phyloP scores from a whole-genome alignment of 2,329 filamentous ascomycete species.

The Blastomyces gilchristii region DNA sequence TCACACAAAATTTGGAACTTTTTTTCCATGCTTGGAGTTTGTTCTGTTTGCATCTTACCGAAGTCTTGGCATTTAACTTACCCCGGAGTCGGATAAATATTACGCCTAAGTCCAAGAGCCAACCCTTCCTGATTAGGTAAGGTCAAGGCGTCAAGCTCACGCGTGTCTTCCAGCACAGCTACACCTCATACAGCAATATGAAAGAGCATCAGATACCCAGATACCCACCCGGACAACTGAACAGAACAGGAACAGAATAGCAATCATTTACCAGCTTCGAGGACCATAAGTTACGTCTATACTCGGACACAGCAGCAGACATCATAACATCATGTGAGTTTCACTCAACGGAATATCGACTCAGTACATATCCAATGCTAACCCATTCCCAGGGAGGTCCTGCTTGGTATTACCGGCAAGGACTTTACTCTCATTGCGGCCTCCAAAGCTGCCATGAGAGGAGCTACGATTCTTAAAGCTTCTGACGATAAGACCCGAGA shows the following conservation, averaged over 20 bases:
- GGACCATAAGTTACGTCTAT: neutral
- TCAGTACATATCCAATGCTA: neutral
- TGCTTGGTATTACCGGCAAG: conserved; percentile 96
- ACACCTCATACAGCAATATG: neutral
- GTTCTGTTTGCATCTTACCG: conserved; percentile 23
- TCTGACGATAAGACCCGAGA: conserved; percentile 91
- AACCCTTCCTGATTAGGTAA: conserved; percentile 21
- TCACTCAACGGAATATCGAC: neutral
- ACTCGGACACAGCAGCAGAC: neutral
- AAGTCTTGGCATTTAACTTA: conserved; percentile 13
- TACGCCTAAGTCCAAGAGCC: conserved; percentile 20
- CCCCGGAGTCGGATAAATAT: conserved; percentile 20
- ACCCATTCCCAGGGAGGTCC: conserved; percentile 64
- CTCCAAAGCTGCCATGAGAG: conserved; percentile 96
- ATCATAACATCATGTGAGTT: conserved; percentile 6
- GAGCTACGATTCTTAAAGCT: conserved; percentile 88
- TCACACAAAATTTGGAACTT: conserved; percentile 5
- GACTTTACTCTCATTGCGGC: conserved; percentile 97
- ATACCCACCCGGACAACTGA: neutral
- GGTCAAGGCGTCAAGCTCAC: conserved; percentile 32
- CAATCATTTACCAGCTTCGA: neutral
- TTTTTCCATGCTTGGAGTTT: conserved; percentile 28
- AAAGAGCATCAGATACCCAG: neutral
- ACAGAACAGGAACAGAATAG: neutral
- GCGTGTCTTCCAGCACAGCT: conserved; percentile 17